Evolutionary conservation across 257 asterid species (phyloP).

Genomic region (Solanum infundibuliforme): DNA sequence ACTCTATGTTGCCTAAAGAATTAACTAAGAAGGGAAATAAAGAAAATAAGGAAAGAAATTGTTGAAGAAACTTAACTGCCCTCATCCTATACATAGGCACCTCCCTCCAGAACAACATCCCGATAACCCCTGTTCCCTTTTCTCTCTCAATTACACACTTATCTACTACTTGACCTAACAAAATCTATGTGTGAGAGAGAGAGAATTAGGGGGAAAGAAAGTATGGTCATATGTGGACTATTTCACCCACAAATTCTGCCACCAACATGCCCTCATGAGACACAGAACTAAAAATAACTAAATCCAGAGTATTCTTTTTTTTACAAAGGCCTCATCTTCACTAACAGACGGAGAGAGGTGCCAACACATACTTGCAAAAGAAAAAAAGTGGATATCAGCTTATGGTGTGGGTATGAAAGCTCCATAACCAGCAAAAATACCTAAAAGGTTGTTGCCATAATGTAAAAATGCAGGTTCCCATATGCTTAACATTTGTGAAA

Average conservation of each 20-base stretch:
- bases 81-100: not conserved
- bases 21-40: not conserved
- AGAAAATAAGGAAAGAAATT: not conserved
- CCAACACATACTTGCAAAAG: not conserved
- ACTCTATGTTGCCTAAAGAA: not conserved
- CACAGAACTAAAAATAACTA: not conserved
- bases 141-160: not conserved
- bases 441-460: not conserved
- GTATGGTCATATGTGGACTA: not conserved
- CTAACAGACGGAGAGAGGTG: not conserved
- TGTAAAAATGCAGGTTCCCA: not conserved
- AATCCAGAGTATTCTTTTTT: not conserved
- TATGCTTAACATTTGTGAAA: not conserved
- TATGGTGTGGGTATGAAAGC: not conserved
- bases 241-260: not conserved
- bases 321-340: not conserved
- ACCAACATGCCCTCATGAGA: not conserved
- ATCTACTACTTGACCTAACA: not conserved
- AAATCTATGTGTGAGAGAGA: not conserved
- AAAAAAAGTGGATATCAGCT: not conserved
- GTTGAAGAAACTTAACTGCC: not conserved
- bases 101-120: not conserved
- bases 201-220: not conserved
- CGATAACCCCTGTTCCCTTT: not conserved
- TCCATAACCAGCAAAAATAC: not conserved